Conservation (phyloP, 2,329 filamentous ascomycete species). For the Coniochaeta ligniaria region DNA sequence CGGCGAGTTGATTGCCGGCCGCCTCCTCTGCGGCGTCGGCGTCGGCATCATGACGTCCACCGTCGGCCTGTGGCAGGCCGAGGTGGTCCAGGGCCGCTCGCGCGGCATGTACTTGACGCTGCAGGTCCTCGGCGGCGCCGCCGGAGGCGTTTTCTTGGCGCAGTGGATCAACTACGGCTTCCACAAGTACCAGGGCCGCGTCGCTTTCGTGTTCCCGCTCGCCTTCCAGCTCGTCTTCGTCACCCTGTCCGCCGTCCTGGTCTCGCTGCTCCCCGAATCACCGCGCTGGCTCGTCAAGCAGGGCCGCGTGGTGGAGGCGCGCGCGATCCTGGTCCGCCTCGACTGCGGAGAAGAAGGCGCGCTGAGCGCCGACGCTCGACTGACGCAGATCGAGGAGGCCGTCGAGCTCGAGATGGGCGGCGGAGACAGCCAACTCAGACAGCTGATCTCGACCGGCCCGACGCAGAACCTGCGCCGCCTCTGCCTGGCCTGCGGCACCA, state of each 20-base stretch:
- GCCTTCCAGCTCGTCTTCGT: slow-evolving; percentile 24
- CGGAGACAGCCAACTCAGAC: slow-evolving; percentile 21
- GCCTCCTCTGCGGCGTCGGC: slow-evolving; percentile 24
- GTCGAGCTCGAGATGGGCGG: slow-evolving; percentile 26
- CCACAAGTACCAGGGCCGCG: slow-evolving; percentile 16
- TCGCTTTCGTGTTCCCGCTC: slow-evolving; percentile 22
- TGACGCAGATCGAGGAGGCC: slow-evolving; percentile 30
- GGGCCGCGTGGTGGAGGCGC: slow-evolving; percentile 18
- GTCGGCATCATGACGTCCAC: slow-evolving; percentile 23
- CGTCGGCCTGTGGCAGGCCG: slow-evolving; percentile 30
- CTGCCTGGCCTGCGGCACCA: slow-evolving; percentile 37
- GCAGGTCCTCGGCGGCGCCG: slow-evolving; percentile 19
- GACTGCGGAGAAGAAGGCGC: slow-evolving; percentile 14
- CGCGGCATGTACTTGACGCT: slow-evolving; percentile 32
- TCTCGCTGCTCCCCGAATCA: slow-evolving; percentile 19
- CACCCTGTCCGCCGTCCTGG: slow-evolving; percentile 16
- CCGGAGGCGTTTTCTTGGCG: slow-evolving; percentile 16
- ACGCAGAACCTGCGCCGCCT: slow-evolving; percentile 34
- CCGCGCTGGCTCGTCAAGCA: slow-evolving; percentile 20
- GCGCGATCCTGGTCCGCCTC: slow-evolving; percentile 28
- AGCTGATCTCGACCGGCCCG: slow-evolving; percentile 34
- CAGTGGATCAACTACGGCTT: slow-evolving; percentile 25
- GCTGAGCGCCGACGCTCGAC: slow-evolving; percentile 19
- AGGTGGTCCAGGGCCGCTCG: slow-evolving; percentile 33
- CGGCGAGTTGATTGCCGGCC: slow-evolving; percentile 31